phyloP scores from a whole-genome alignment of 108 stramenopile genomes.

The Cyclotella atomus region DNA sequence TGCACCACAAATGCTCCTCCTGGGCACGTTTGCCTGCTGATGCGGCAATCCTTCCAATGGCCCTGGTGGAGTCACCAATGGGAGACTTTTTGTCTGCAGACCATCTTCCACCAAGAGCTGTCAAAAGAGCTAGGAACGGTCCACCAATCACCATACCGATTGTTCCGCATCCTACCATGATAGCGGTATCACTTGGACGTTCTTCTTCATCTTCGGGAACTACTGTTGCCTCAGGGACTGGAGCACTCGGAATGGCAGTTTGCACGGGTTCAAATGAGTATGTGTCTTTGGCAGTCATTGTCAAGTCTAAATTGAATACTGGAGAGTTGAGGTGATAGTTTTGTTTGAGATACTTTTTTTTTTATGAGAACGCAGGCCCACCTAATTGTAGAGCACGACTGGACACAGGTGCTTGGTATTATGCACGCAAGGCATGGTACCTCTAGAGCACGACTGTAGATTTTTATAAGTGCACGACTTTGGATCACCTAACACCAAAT shows the following conservation, averaged over 20 bases:
- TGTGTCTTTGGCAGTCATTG: constrained; percentile 22
- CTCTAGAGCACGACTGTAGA: too few species aligned
- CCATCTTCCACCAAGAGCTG: constrained; percentile 37
- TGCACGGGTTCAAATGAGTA: constrained; percentile 32
- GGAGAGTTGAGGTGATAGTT: neutral
- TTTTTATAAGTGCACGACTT: too few species aligned
- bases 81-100: constrained; percentile 33
- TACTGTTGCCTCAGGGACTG: constrained; percentile 33
- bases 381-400: too few species aligned
- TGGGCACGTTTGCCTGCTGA: constrained; percentile 39
- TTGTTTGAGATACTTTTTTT: neutral
- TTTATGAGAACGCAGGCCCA: too few species aligned
- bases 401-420: too few species aligned
- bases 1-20: constrained; percentile 36
- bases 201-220: constrained; percentile 22
- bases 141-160: constrained; percentile 44
- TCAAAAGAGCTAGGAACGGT: constrained; percentile 44
- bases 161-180: constrained; percentile 46
- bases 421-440: too few species aligned
- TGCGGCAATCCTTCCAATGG: constrained; percentile 41
- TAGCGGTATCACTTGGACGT: constrained; percentile 32
- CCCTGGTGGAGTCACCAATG: constrained; percentile 39
- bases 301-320: neutral
- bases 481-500: too few species aligned
- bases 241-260: constrained; percentile 23